Base-by-base conservation (phyloP, 2,329 filamentous ascomycete species). In the Aschersonia sp. region DNA sequence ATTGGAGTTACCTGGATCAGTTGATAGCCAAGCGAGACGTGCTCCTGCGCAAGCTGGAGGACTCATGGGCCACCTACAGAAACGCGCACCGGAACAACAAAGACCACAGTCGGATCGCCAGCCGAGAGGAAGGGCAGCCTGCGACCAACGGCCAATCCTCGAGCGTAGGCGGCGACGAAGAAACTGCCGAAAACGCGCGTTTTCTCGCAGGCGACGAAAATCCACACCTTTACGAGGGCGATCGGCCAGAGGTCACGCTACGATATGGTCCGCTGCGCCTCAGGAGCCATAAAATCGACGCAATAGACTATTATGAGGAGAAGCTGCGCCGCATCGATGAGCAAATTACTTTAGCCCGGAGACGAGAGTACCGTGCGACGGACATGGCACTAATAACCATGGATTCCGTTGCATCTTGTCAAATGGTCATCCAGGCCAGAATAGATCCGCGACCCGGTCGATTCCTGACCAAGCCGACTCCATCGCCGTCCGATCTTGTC, bases 351-450 rank as follows among this genome's bases (percentile, higher is more conserved):
- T 65, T 66, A 6, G 78, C 87, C 9, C 79, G 92, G 31, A 78
- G 79, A 57, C 85, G 86, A 61, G 75, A 84, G 4, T 97, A 88
- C 57, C 68, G 75, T 5, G 73, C 92, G 0, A 89, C 82, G 1
- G 83, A 90, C 45, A 75, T 94, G 51, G 94, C 94, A 1, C 96
- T 98, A 63, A 86, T 98, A 40, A 97, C 92, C 0, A 94, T 98
- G 87, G 87, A 96, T 67, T 92, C 87, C 4, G 92, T 95, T 45
- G 86, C 89, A 11, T 83, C 89, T 33, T 82, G 79, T 55, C 92
- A 98, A 68, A 95, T 97, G 88, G 87, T 89, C 30, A 87, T 95
- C 42, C 92, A 98, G 64, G 89, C 92, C 4, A 82, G 94, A 9
- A 79, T 98, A 47, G 90, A 97, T 59, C 88, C 92, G 4, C 83